Conservation (phyloP, 2,329 filamentous ascomycete genomes). For the Didymella sp. region DNA sequence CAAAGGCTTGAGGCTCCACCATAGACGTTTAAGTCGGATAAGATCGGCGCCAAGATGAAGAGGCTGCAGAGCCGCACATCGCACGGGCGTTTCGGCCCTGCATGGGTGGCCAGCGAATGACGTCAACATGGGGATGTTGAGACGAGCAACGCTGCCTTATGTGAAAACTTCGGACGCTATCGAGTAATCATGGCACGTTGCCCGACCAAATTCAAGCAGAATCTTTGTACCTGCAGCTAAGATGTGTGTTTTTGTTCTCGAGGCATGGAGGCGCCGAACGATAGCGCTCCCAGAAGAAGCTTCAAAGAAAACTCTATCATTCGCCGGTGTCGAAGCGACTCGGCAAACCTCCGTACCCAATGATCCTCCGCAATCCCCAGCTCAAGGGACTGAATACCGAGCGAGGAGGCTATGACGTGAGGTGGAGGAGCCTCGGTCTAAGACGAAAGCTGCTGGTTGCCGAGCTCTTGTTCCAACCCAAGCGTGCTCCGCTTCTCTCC, state of each 20-base stretch:
- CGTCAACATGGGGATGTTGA: constrained; percentile 35
- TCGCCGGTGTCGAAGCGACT: constrained; percentile 6
- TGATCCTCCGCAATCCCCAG: constrained; percentile 20
- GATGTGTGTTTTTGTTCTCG: constrained; percentile 9
- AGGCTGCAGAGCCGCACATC: constrained; percentile 40
- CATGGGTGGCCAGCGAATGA: constrained; percentile 30
- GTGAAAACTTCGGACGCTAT: constrained; percentile 27
- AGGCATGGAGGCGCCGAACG: constrained; percentile 1
- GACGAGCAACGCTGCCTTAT: constrained; percentile 24
- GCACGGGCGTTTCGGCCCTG: constrained; percentile 35
- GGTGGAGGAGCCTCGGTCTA: constrained; percentile 28
- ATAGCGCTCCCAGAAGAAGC: neutral
- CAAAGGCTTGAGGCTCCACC: constrained; percentile 25
- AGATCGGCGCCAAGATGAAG: constrained; percentile 40
- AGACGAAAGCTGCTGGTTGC: constrained; percentile 28
- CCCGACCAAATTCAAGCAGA: constrained; percentile 10
- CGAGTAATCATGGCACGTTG: constrained; percentile 23
- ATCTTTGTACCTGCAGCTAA: constrained; percentile 13
- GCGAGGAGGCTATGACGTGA: constrained; percentile 29
- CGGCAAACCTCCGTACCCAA: constrained; percentile 13
- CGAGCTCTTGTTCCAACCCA: constrained; percentile 36
- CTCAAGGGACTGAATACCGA: constrained; percentile 4
- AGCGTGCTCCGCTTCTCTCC: constrained; percentile 32
- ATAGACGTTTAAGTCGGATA: constrained; percentile 24
- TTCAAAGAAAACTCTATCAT: neutral